phyloP scores from a whole-genome alignment of 176 grass and related monocot species.

The Cenchrus americanus region DNA sequence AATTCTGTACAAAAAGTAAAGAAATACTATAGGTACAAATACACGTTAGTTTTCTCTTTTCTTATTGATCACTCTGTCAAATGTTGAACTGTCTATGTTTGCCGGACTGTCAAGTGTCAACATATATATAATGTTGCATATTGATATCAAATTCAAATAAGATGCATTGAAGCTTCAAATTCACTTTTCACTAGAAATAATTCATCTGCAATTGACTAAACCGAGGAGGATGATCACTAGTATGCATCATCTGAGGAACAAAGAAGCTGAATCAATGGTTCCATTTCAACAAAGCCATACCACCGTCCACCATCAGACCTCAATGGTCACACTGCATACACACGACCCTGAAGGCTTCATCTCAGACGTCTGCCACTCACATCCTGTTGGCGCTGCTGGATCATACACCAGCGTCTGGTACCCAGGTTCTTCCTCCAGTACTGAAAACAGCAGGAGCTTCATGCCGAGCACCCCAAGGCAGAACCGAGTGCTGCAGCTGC shows the following conservation, averaged over 20 bases:
- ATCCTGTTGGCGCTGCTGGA: conserved; percentile 48
- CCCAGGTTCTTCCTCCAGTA: conserved; percentile 46
- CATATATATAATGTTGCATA: too few relatives aligned
- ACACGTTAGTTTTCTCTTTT: too few relatives aligned
- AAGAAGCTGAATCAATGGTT: background rate
- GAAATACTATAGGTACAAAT: too few relatives aligned
- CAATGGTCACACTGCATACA: conserved; percentile 66
- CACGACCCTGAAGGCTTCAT: conserved; percentile 57
- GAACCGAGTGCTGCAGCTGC: conserved; percentile 55
- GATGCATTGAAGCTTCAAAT: too few relatives aligned
- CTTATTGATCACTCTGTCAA: too few relatives aligned
- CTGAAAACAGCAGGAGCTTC: conserved; percentile 66
- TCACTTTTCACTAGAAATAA: too few relatives aligned
- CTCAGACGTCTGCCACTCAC: conserved; percentile 57
- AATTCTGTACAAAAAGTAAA: too few relatives aligned
- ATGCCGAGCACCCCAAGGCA: conserved; percentile 55
- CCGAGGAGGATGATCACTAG: background rate
- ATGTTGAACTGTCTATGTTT: too few relatives aligned
- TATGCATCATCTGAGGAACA: background rate
- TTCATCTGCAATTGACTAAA: too few relatives aligned
- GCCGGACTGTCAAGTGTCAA: too few relatives aligned
- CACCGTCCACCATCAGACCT: conserved; percentile 55
- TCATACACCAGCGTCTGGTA: conserved; percentile 62
- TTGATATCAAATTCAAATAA: too few relatives aligned
- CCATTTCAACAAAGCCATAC: background rate